These are phyloP conservation scores for Colletotrichum orbiculare DNA, from an alignment of 2,329 filamentous ascomycete species.

Conservation along the genomic window DNA sequence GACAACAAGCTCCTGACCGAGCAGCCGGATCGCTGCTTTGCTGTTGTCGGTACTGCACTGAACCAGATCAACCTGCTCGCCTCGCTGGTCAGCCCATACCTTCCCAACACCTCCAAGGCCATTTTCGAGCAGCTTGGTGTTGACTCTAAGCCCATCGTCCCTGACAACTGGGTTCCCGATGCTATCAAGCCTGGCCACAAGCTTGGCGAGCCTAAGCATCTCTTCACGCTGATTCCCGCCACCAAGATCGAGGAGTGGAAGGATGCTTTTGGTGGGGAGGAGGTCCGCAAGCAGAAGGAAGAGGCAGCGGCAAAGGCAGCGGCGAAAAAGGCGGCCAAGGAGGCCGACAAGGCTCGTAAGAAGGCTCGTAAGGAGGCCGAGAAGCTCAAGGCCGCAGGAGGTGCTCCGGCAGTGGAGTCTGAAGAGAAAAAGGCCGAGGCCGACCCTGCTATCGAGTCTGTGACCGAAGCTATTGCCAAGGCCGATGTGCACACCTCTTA, in stretches of 20 bases:
- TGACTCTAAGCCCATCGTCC: constrained; percentile 64
- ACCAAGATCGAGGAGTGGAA: constrained; percentile 88
- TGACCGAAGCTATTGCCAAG: constrained; percentile 41
- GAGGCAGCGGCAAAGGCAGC: constrained; percentile 62
- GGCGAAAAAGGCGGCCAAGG: constrained; percentile 62
- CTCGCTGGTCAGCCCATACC: constrained; percentile 82
- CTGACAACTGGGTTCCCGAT: constrained; percentile 72
- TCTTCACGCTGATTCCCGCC: constrained; percentile 85
- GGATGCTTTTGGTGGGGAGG: constrained; percentile 74
- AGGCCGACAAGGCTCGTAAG: constrained; percentile 63
- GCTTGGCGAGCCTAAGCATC: constrained; percentile 80
- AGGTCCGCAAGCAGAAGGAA: constrained; percentile 76
- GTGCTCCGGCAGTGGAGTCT: constrained; percentile 37
- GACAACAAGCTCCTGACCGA: constrained; percentile 67
- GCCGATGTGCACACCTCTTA: constrained; percentile 42
- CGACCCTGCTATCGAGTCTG: constrained; percentile 40
- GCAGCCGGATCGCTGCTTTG: constrained; percentile 64
- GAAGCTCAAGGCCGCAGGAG: constrained; percentile 24
- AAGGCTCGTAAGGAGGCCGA: constrained; percentile 50
- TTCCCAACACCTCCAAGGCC: constrained; percentile 79
- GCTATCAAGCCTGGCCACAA: constrained; percentile 78
- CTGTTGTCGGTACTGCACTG: constrained; percentile 80
- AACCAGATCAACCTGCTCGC: constrained; percentile 88
- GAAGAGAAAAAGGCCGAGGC: constrained; percentile 40
- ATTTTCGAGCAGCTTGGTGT: constrained; percentile 83